A percentile compares a stretch with the other conserved stretches of the same genome.
Conservation (phyloP, 75 land plant genomes). For the Pinus taeda region DNA sequence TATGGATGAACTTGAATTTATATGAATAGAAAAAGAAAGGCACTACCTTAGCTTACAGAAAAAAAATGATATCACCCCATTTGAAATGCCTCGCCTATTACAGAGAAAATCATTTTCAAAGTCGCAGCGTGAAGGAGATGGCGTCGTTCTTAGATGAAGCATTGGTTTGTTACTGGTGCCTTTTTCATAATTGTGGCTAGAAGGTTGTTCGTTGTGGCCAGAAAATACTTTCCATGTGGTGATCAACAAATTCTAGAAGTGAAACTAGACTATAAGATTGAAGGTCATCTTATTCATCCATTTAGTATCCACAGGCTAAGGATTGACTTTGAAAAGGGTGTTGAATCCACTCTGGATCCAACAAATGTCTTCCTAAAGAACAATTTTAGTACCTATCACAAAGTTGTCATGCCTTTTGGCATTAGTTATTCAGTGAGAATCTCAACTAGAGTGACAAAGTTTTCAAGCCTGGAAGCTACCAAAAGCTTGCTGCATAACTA, state of each 20-base stretch:
- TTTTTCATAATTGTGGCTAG: neutral
- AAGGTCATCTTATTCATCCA: conserved; percentile 19
- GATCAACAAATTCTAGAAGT: neutral
- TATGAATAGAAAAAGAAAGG: no score
- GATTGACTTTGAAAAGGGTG: conserved; percentile 44
- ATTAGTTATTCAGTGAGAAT: conserved; percentile 54
- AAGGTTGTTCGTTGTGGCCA: neutral
- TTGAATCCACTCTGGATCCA: conserved; percentile 36
- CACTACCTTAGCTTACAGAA: no score
- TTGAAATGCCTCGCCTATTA: no score
- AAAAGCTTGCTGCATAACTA: conserved; percentile 36
- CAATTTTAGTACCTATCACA: conserved; percentile 61
- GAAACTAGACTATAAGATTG: neutral
- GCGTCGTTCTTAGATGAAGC: no score
- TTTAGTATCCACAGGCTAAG: conserved; percentile 30
- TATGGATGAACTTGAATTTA: no score
- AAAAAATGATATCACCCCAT: no score
- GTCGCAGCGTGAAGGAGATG: no score
- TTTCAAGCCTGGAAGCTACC: conserved; percentile 32
- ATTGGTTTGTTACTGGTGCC: conserved; percentile 13
- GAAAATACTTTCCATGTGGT: neutral
- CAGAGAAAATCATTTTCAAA: no score
- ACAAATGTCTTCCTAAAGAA: conserved; percentile 38
- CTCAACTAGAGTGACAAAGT: conserved; percentile 30
- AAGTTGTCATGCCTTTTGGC: conserved; percentile 61